Percentiles rank a stretch among this genome's conserved stretches.
Evolutionary conservation across 2,329 filamentous ascomycete species (phyloP).

Genomic region (Alternaria consortialis): DNA sequence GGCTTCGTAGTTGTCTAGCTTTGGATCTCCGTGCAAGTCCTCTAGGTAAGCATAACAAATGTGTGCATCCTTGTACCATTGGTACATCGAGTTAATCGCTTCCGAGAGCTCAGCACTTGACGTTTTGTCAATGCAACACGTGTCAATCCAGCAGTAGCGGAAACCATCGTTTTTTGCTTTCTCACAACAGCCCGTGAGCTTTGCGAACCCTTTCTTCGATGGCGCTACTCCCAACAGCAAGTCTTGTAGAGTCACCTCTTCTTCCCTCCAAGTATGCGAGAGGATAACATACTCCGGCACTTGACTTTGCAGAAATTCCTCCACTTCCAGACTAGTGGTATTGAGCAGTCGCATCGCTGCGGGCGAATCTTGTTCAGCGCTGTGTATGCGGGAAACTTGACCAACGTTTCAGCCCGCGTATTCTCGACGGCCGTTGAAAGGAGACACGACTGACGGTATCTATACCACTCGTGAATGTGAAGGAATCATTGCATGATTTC

Average conservation of each 20-base stretch:
- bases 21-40: not conserved
- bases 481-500: too few species aligned
- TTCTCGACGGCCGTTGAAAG: too few species aligned
- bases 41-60: not conserved
- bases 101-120: not conserved
- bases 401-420: not conserved
- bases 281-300: not conserved
- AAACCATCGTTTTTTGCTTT: not conserved
- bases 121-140: not conserved
- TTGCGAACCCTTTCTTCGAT: not conserved
- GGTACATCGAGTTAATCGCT: not conserved
- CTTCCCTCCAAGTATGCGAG: not conserved
- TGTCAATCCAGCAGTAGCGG: not conserved
- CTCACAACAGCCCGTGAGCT: not conserved
- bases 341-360: not conserved
- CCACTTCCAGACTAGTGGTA: not conserved
- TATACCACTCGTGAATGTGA: too few species aligned
- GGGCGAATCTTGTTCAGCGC: accelerated
- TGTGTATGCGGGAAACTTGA: not conserved
- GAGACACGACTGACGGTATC: too few species aligned
- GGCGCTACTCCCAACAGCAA: not conserved
- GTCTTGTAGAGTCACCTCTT: not conserved
- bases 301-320: not conserved
- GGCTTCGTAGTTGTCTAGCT: not conserved
- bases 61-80: not conserved